phyloP scores from a whole-genome alignment of 208 protist species.

The Leishmania arabica region DNA sequence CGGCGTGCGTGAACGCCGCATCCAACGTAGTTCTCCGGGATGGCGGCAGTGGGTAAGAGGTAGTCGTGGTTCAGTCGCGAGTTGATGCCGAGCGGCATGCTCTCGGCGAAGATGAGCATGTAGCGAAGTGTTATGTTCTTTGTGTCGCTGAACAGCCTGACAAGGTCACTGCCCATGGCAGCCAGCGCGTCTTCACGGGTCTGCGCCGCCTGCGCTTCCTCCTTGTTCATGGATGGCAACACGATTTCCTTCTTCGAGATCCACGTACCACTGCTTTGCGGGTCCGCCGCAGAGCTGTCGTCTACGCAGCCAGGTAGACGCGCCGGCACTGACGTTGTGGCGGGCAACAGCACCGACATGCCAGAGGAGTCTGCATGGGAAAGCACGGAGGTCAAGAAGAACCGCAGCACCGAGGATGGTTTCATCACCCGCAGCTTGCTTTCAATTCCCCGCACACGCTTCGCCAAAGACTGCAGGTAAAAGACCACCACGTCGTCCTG shows the following conservation, averaged over 20 bases:
- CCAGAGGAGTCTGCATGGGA: not conserved
- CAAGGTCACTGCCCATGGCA: conserved; percentile 20
- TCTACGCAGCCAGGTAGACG: not conserved
- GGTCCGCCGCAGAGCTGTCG: not conserved
- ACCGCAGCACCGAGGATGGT: conserved; percentile 28
- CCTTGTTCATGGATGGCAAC: not conserved
- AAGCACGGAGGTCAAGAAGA: not conserved
- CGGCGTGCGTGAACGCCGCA: conserved; percentile 36
- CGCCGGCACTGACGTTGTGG: not conserved
- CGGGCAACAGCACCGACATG: not conserved
- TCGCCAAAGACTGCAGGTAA: conserved; percentile 27
- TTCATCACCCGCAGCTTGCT: conserved; percentile 41
- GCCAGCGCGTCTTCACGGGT: conserved; percentile 8
- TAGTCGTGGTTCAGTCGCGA: conserved; percentile 45
- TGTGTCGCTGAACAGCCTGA: conserved; percentile 26
- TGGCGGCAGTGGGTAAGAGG: conserved; percentile 33
- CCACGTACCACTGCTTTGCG: conserved; percentile 2
- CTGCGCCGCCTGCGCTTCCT: not conserved
- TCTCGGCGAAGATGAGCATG: conserved; percentile 28
- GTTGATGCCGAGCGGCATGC: conserved; percentile 40
- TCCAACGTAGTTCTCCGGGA: conserved; percentile 31
- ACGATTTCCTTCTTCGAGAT: conserved; percentile 25
- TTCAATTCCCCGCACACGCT: conserved; percentile 25
- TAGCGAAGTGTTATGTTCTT: conserved; percentile 24
- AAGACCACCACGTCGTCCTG: conserved; percentile 43